phyloP scores from a whole-genome alignment of 1,284 basidiomycete species.

The Exobasidium cylindrosporum region DNA sequence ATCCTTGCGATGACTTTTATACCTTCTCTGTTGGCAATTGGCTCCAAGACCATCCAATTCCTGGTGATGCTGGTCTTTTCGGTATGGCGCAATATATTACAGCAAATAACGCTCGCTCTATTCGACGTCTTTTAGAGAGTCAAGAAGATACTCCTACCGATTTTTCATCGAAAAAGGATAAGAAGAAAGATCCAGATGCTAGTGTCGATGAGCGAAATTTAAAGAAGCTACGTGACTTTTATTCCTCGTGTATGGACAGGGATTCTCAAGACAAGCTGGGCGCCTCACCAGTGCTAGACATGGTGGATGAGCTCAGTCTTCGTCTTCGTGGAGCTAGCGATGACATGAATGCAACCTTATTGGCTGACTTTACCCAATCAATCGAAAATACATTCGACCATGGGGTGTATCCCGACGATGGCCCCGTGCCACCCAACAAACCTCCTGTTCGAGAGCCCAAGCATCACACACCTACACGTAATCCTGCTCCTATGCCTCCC shows the following conservation, averaged over 20 bases:
- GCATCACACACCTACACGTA: constrained; percentile 32
- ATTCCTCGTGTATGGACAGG: constrained; percentile 79
- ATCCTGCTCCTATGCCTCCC: constrained; percentile 32
- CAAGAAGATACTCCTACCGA: constrained; percentile 12
- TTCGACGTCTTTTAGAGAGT: constrained; percentile 57
- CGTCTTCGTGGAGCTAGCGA: constrained; percentile 55
- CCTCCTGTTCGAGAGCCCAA: constrained; percentile 36
- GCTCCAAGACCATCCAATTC: constrained; percentile 41
- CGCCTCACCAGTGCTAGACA: constrained; percentile 56
- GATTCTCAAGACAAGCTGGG: constrained; percentile 58
- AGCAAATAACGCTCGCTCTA: constrained; percentile 44
- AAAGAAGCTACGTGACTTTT: constrained; percentile 74
- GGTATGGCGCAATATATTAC: constrained; percentile 54
- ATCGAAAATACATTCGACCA: neutral
- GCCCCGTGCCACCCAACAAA: constrained; percentile 57
- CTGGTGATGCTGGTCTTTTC: constrained; percentile 58
- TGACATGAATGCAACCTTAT: neutral
- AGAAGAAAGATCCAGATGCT: neutral
- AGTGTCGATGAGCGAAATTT: constrained; percentile 67
- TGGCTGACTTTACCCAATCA: neutral
- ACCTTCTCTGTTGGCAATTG: constrained; percentile 65
- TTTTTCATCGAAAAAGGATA: neutral
- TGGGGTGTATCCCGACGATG: constrained; percentile 8
- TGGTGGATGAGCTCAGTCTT: constrained; percentile 51
- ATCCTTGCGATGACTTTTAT: constrained; percentile 96